These are phyloP conservation scores for Cephalotrichum gorgonifer DNA, from an alignment of 2,329 filamentous ascomycete genomes.

Conservation along the genomic window DNA sequence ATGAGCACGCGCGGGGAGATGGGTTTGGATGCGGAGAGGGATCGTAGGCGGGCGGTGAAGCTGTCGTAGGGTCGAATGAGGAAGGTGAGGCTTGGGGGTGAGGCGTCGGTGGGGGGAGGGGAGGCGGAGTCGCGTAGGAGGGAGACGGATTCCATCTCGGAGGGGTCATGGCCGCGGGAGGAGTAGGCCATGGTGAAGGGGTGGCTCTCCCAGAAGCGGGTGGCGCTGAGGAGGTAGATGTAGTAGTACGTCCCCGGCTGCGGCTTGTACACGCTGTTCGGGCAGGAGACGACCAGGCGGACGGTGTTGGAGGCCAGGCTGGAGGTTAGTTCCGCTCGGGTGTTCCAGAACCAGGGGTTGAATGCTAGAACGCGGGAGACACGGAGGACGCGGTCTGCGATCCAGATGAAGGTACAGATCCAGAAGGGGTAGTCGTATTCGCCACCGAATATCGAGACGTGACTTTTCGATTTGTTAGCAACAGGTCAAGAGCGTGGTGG, in stretches of 20 bases:
- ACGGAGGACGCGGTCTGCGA: constrained; percentile 35
- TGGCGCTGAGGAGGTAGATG: constrained; percentile 27
- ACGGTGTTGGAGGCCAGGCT: constrained; percentile 28
- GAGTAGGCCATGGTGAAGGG: constrained; percentile 33
- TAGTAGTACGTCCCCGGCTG: constrained; percentile 34
- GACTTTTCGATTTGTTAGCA: constrained; percentile 15
- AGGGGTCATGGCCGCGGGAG: not conserved
- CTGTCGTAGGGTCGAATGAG: constrained; percentile 34
- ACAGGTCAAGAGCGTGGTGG: too few relatives aligned
- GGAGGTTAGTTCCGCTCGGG: constrained; percentile 22
- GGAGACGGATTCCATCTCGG: constrained; percentile 19
- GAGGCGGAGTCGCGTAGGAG: constrained; percentile 15
- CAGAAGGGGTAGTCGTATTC: constrained; percentile 39
- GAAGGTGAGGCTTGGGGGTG: constrained; percentile 22
- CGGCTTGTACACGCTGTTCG: constrained; percentile 20
- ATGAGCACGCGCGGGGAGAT: constrained; percentile 23
- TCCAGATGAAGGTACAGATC: constrained; percentile 37
- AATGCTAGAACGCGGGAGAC: constrained; percentile 28
- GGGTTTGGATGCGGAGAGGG: constrained; percentile 15
- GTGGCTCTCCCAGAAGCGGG: constrained; percentile 36
- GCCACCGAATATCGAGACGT: constrained; percentile 41
- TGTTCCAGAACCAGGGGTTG: constrained; percentile 26
- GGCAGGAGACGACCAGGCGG: constrained; percentile 25
- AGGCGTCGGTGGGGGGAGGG: not conserved
- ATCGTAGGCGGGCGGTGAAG: constrained; percentile 27